These are phyloP conservation scores for Hymenoscyphus fraxineus DNA, from an alignment of 2,329 filamentous ascomycete species.

Conservation along the genomic window DNA sequence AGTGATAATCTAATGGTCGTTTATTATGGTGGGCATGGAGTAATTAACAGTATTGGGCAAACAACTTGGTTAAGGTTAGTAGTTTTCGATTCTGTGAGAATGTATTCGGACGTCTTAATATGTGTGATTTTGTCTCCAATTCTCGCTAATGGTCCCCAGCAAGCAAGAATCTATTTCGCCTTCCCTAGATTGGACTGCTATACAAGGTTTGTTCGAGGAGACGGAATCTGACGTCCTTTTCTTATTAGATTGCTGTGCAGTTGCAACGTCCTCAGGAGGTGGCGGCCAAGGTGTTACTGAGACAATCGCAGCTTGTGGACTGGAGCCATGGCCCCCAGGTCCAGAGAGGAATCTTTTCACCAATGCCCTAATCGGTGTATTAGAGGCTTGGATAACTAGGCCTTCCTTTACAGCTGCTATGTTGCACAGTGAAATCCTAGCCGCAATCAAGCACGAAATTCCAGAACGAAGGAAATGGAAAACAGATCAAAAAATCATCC, in stretches of 20 bases:
- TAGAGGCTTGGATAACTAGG: constrained; percentile 22
- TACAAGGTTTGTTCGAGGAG: constrained; percentile 14
- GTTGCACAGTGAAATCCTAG: constrained; percentile 25
- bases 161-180: constrained; percentile 11
- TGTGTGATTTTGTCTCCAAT: not conserved
- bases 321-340: constrained; percentile 17
- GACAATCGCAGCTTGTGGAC: constrained; percentile 23
- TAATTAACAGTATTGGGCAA: constrained; percentile 21
- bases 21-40: constrained; percentile 27
- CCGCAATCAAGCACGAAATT: constrained; percentile 10
- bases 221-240: constrained; percentile 14
- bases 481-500: constrained; percentile 6
- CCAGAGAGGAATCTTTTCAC: constrained; percentile 22
- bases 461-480: constrained; percentile 9
- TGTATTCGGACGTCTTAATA: not conserved
- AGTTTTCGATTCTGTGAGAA: not conserved
- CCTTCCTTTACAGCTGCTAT: constrained; percentile 23
- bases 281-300: constrained; percentile 15
- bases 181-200: constrained; percentile 12
- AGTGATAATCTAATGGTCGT: constrained; percentile 24
- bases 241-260: constrained; percentile 15
- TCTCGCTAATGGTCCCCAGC: not conserved
- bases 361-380: constrained; percentile 21
- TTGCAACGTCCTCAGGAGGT: constrained; percentile 3
- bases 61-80: constrained; percentile 22